Base-by-base conservation (phyloP, 1,284 basidiomycete species). In the Testicularia cyperi region DNA sequence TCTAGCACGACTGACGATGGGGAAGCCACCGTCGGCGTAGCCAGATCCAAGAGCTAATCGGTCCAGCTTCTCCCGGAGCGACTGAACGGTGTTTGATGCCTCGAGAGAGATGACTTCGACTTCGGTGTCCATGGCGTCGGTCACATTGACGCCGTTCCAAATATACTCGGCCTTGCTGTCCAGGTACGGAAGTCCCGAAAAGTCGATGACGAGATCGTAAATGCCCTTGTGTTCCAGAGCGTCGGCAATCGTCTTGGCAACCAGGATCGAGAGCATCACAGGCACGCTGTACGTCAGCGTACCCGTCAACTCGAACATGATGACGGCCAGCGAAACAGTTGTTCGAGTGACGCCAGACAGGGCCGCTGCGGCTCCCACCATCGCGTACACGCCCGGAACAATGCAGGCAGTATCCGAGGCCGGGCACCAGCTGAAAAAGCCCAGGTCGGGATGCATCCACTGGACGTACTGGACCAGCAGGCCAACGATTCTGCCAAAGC, bases 281-380 rank as follows among this genome's bases (percentile, higher is more conserved):
- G 94, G 94, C 0, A 94, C 87, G n/a, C 85, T 88, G 77, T 97
- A 96, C 4, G 89, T 92, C 57, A 98, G 79, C 1, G 90, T 92
- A 56, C 91, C 88, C 20, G 92, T 98, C 35, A 98, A 82, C 77
- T 97, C 94, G 70, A 96, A 90, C 84, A 96, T 91, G 78, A 97
- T 97, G 41, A 97, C 92, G 2, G 90, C 92, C 38, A 96, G 82
- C 2, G 90, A 92, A 8, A 96, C 89, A 0, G 90, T 91, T 13
- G 88, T 89, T 26, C 88, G 82, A 72, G 75, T 89, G 81, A 48
- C 83, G 81, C 42, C 88, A 7, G 84, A 86, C 0, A 90, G 78
- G 81, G 88, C 86, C 2, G 86, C 86, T 22, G 88, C 85, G 15
- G 88, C 87, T 1, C 88, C 88, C 26, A 90, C 84, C 18, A 89